phyloP scores from a whole-genome alignment of 768 basidiomycete genomes.

The Pleurotus djamor region DNA sequence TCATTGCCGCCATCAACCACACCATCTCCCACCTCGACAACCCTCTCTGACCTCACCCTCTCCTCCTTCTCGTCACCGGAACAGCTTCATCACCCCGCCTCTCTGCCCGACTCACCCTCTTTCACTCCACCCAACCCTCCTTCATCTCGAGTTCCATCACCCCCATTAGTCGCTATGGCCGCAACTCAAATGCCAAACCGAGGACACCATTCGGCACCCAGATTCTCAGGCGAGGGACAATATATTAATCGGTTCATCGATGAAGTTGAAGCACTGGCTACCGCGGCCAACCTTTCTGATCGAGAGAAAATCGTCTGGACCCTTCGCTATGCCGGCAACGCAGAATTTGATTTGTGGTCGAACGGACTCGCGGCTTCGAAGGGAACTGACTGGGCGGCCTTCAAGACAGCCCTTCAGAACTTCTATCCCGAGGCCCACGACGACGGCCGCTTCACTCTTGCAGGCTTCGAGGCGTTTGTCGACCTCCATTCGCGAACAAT shows the following conservation, averaged over 20 bases:
- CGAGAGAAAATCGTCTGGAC: neutral
- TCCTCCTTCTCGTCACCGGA: too few relatives aligned
- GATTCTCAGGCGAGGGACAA: neutral
- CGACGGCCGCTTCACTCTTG: neutral
- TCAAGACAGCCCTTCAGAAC: neutral
- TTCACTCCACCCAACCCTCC: neutral
- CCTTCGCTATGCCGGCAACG: neutral
- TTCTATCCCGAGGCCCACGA: neutral
- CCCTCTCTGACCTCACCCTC: too few relatives aligned
- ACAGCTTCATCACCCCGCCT: too few relatives aligned
- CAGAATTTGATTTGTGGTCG: neutral
- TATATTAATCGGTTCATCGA: slow-evolving; percentile 1
- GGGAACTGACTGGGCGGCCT: neutral
- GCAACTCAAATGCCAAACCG: neutral
- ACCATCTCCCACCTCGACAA: neutral
- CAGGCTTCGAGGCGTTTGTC: neutral
- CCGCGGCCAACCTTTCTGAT: neutral
- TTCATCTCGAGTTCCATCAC: neutral
- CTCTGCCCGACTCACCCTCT: neutral
- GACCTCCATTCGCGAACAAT: neutral
- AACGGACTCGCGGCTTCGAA: neutral
- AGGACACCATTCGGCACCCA: slow-evolving; percentile 1
- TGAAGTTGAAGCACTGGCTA: neutral
- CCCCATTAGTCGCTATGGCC: neutral
- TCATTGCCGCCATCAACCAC: neutral